Percentiles rank a stretch among this genome's conserved stretches.
phyloP scores from a whole-genome alignment of 257 asterid species.

The Oldenlandia corymbosa region DNA sequence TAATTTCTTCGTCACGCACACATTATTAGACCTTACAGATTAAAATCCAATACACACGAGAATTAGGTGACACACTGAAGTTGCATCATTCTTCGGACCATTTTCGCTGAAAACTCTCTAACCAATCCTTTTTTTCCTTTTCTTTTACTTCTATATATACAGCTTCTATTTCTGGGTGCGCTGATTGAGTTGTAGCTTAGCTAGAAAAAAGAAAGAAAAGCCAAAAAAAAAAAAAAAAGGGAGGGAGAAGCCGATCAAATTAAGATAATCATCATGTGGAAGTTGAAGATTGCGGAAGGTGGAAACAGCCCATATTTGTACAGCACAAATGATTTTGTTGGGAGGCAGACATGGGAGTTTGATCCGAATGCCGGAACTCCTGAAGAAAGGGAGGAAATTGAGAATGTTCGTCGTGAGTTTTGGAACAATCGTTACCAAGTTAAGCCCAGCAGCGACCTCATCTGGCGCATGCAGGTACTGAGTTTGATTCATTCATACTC shows the following conservation, averaged over 20 bases:
- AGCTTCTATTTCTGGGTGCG: no score
- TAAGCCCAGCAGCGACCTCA: conserved; percentile 58
- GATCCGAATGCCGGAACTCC: conserved; percentile 42
- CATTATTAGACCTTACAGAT: neutral
- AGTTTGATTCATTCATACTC: no score
- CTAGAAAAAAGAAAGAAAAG: no score
- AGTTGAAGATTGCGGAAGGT: conserved; percentile 48
- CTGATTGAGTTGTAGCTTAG: no score
- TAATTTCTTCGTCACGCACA: neutral
- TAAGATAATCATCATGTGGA: conserved; percentile 42
- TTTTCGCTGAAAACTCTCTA: neutral
- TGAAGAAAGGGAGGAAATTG: conserved; percentile 43
- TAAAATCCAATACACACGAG: neutral
- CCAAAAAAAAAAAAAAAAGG: no score
- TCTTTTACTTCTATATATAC: no score
- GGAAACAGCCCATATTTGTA: conserved; percentile 42
- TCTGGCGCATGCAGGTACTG: conserved; percentile 55
- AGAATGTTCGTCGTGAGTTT: conserved; percentile 41
- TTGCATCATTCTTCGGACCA: neutral
- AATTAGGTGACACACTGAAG: neutral
- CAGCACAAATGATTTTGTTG: conserved; percentile 61
- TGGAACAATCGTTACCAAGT: conserved; percentile 51
- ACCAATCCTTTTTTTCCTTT: no score
- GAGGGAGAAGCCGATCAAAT: neutral
- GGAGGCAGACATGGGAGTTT: conserved; percentile 59